Base-by-base conservation (phyloP, 495 filamentous ascomycete genomes). In the Penicillium egyptiacum region DNA sequence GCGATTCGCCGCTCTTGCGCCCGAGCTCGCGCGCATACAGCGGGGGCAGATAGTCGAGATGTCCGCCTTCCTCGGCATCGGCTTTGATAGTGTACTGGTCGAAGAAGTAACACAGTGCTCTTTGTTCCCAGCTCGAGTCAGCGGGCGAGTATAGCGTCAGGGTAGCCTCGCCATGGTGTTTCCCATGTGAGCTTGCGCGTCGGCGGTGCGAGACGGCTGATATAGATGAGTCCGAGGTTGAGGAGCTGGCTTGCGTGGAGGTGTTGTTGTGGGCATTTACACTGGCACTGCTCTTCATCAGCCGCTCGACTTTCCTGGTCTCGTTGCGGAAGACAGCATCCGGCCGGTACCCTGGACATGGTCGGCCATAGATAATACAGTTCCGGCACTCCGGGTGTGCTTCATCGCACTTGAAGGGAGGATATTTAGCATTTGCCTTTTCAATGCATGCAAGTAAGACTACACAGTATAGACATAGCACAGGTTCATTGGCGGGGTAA, bases 31-130 rank as follows among this genome's bases (percentile, higher is more conserved):
- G 58, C 0, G 69, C 64, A 53, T 77, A 79, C 22, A 79, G 51
- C 1, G 58, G 49, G 0, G 76, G 73, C 1, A 79, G 33, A 35
- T 73, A 79, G 6, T 69, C 69, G 14, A 79, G 51, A 51, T 77
- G 68, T 16, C 68, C 66, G 16, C 60, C 63, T 26, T 65, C 67
- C 17, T 70, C 63, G 1, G 8, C 8, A 3, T 67, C 53, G 11
- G 58, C 65, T 25, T 52, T 31, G 9, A 68, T 61, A 1, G 71
- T 75, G 47, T 69, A 79, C 50, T 79, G 76, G 23, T 76, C 73
- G 41, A 79, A 77, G 55, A 79, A 79, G 47, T 71, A 77, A 56
- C 75, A 77, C 2, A 75, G 20, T 4, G 76, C 75, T 8, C 74
- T 70, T 43, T 79, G 63, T 40, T 76, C 69, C 72, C 74, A 75